These are phyloP conservation scores for Cynara cardunculus DNA, from an alignment of 129 eudicot species.

Conservation along the genomic window DNA sequence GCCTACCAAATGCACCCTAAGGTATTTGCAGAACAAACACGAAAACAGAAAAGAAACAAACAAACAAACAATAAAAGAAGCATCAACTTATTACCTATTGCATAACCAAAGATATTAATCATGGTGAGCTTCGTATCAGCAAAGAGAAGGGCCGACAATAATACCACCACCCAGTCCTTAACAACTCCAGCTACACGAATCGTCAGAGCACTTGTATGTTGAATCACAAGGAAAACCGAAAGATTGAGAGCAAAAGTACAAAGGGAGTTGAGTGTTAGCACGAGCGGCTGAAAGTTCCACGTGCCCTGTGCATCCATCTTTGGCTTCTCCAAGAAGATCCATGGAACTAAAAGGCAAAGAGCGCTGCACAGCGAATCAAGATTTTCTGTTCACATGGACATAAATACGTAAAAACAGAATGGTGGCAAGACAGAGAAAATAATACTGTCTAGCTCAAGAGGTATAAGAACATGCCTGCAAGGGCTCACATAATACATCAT, in stretches of 20 bases:
- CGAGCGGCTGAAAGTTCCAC: conserved; percentile 72
- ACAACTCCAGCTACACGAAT: conserved; percentile 99
- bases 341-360: conserved; percentile 82
- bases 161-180: conserved; percentile 97
- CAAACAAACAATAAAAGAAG: conserved; percentile 4
- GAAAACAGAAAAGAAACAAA: background rate
- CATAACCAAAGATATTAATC: conserved; percentile 86
- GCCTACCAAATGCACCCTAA: too few relatives aligned
- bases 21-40: background rate
- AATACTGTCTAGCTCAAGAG: background rate
- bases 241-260: conserved; percentile 94
- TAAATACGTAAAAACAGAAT: conserved; percentile 10
- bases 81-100: conserved; percentile 54
- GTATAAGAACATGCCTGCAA: conserved; percentile 67
- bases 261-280: conserved; percentile 72
- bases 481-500: conserved; percentile 96
- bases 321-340: conserved; percentile 87
- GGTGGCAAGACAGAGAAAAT: conserved; percentile 11
- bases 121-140: conserved; percentile 89
- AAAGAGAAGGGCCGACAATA: conserved; percentile 85
- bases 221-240: conserved; percentile 91
- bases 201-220: conserved; percentile 94
- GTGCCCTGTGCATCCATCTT: conserved; percentile 80
- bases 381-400: conserved; percentile 25
- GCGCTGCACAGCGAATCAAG: conserved; percentile 59